phyloP scores from a whole-genome alignment of 2,329 filamentous ascomycete genomes.

The Botrytis squamosa region DNA sequence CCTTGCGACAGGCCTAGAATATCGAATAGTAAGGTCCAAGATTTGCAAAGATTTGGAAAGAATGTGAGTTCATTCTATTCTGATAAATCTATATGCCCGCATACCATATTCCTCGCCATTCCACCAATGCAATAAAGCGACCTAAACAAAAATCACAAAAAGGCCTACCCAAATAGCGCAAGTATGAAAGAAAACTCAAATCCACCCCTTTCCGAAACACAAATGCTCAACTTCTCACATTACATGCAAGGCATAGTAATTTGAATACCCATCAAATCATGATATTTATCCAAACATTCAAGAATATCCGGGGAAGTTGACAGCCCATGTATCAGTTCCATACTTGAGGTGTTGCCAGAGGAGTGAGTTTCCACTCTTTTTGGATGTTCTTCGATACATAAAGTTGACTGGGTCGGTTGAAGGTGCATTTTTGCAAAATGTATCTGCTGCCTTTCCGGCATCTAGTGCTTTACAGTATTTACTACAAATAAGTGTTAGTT shows the following conservation, averaged over 20 bases:
- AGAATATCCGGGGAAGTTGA: constrained; percentile 17
- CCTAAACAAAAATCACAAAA: background rate
- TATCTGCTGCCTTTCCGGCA: background rate
- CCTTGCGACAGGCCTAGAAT: background rate
- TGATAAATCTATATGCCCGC: background rate
- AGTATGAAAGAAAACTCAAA: background rate
- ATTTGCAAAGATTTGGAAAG: background rate
- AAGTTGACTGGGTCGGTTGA: constrained; percentile 15
- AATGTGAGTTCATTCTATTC: background rate
- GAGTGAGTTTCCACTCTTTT: constrained; percentile 16
- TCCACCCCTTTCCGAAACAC: background rate
- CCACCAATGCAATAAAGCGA: background rate
- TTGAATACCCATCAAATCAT: background rate
- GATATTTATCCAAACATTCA: background rate
- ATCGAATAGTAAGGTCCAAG: background rate
- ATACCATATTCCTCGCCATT: background rate
- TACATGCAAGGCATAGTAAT: background rate
- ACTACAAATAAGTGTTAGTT: background rate
- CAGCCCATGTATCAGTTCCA: constrained; percentile 13
- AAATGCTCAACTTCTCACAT: background rate
- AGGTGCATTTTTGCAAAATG: constrained; percentile 10
- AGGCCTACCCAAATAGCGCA: background rate
- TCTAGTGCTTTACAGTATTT: constrained; percentile 11
- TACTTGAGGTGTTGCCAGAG: constrained; percentile 19
- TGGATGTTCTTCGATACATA: constrained; percentile 16